Evolutionary conservation across 192 early-diverging fungal species (phyloP).

Genomic region (Entomortierella chlamydospora): DNA sequence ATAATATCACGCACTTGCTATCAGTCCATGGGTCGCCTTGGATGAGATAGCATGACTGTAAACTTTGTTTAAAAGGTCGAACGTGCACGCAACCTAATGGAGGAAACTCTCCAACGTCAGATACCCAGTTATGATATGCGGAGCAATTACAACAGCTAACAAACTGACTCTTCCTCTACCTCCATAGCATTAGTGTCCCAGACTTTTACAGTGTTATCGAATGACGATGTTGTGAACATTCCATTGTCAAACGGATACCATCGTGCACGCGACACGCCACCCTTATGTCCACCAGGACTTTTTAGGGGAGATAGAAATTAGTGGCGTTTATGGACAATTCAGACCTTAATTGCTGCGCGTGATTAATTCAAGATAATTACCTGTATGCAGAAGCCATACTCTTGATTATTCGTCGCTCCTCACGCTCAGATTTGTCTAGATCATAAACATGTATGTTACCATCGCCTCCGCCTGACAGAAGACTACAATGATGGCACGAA

Average conservation of each 20-base stretch:
- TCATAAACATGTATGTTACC: slow-evolving; percentile 71
- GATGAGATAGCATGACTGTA: slow-evolving; percentile 80
- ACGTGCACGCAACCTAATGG: slow-evolving; percentile 68
- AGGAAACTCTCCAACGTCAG: background rate
- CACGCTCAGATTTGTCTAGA: slow-evolving; percentile 58
- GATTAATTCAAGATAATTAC: background rate
- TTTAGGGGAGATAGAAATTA: slow-evolving; percentile 22
- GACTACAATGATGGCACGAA: slow-evolving; percentile 16
- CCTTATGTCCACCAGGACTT: slow-evolving; percentile 67
- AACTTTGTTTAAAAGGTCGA: slow-evolving; percentile 76
- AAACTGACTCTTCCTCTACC: slow-evolving; percentile 38
- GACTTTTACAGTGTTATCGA: slow-evolving; percentile 80
- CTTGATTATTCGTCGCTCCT: slow-evolving; percentile 41
- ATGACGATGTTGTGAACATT: slow-evolving; percentile 83
- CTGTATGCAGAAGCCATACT: slow-evolving; percentile 25
- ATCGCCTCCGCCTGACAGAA: slow-evolving; percentile 73
- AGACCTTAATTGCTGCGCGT: background rate
- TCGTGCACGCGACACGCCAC: slow-evolving; percentile 72
- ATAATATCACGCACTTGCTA: slow-evolving; percentile 71
- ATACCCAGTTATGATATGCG: background rate
- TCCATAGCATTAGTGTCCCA: slow-evolving; percentile 86
- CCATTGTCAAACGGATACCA: slow-evolving; percentile 92
- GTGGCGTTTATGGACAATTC: slow-evolving; percentile 6
- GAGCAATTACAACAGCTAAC: background rate
- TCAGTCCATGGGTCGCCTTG: slow-evolving; percentile 76